Conservation (phyloP, 2,329 filamentous ascomycete genomes). For the Beauveria sp. region DNA sequence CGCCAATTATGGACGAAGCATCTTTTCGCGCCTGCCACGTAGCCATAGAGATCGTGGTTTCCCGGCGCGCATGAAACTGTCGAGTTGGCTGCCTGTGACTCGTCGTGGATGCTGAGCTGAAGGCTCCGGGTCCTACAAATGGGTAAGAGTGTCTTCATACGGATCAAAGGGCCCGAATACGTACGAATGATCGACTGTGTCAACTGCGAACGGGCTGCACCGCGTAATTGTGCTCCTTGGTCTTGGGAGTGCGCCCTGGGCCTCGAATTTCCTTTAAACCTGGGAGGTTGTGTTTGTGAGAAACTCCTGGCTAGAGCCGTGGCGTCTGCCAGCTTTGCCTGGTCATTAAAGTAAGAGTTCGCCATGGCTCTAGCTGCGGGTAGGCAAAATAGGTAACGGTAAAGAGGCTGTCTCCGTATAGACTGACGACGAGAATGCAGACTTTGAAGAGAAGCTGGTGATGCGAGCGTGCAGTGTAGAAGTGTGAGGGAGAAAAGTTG, state of each 20-base stretch:
- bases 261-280: not conserved
- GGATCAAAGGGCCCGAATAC: not conserved
- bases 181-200: not conserved
- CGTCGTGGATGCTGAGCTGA: not conserved
- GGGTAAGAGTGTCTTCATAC: not conserved
- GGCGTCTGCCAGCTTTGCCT: constrained; percentile 4
- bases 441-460: not conserved
- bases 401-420: no score
- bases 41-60: not conserved
- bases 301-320: constrained; percentile 11
- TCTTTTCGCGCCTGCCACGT: not conserved
- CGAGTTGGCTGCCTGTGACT: not conserved
- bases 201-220: not conserved
- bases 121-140: not conserved
- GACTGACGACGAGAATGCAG: not conserved
- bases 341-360: not conserved
- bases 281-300: not conserved
- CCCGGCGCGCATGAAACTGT: not conserved
- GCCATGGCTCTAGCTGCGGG: not conserved
- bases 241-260: not conserved
- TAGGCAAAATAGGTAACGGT: no score
- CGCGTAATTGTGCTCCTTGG: not conserved
- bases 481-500: not conserved
- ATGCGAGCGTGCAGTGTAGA: not conserved
- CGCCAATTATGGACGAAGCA: not conserved